These are phyloP conservation scores for Xylariaceae sp. DNA, from an alignment of 2,329 filamentous ascomycete species.

Conservation along the genomic window DNA sequence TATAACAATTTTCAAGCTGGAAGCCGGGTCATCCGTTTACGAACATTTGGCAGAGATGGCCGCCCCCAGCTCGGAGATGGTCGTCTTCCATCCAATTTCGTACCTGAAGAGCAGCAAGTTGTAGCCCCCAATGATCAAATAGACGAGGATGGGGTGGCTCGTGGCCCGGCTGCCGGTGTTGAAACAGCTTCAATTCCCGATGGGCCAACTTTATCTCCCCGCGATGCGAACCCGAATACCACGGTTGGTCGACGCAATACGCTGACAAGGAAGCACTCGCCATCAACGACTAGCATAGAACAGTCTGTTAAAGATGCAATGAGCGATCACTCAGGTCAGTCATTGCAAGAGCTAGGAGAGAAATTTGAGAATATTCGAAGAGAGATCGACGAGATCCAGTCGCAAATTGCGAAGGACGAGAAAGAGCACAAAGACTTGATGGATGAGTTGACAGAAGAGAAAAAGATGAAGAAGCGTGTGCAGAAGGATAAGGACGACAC, in stretches of 20 bases:
- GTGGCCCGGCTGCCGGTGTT: slow-evolving; percentile 58
- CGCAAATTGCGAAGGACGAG: slow-evolving; percentile 73
- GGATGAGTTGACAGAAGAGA: slow-evolving; percentile 74
- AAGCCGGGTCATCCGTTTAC: slow-evolving; percentile 82
- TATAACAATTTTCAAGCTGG: slow-evolving; percentile 91
- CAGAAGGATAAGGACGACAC: slow-evolving; percentile 91
- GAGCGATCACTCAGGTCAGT: slow-evolving; percentile 65
- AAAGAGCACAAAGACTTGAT: slow-evolving; percentile 71
- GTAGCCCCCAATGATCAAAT: slow-evolving; percentile 49
- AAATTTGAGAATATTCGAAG: slow-evolving; percentile 79
- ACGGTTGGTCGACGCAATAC: slow-evolving; percentile 64
- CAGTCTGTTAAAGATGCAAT: slow-evolving; percentile 52
- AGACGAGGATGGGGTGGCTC: slow-evolving; percentile 57
- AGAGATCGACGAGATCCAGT: slow-evolving; percentile 81
- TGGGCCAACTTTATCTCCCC: slow-evolving; percentile 62
- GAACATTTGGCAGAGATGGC: slow-evolving; percentile 73
- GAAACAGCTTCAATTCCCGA: slow-evolving; percentile 69
- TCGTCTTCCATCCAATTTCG: slow-evolving; percentile 62
- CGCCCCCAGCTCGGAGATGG: slow-evolving; percentile 64
- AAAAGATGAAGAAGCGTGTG: slow-evolving; percentile 76
- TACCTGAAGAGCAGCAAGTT: slow-evolving; percentile 56
- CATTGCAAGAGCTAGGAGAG: slow-evolving; percentile 78
- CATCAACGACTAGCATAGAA: slow-evolving; percentile 66
- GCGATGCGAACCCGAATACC: slow-evolving; percentile 63
- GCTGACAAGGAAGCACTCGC: slow-evolving; percentile 76